A percentile compares a stretch with the other conserved stretches of the same genome.
Conservation (phyloP, 2,329 filamentous ascomycete genomes). For the Teratosphaeria epicoccoides region DNA sequence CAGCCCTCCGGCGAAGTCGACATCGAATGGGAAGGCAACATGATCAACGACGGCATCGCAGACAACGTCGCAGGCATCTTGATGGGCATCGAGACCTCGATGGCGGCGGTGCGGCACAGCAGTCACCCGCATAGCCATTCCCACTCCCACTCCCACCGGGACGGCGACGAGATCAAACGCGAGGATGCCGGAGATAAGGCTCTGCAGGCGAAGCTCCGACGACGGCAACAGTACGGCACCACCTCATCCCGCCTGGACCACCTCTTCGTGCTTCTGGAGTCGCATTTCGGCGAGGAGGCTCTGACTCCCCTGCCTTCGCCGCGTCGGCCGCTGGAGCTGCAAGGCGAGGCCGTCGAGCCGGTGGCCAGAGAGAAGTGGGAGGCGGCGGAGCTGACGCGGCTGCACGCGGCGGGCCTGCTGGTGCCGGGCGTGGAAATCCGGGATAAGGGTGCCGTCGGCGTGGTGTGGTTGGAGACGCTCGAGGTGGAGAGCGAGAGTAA, state of each 20-base stretch:
- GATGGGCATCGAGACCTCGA: conserved; percentile 83
- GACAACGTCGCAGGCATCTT: conserved; percentile 91
- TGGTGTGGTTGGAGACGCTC: conserved; percentile 82
- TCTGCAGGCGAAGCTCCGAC: conserved; percentile 21
- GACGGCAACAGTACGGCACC: conserved; percentile 63
- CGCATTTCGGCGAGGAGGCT: conserved; percentile 80
- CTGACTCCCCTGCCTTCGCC: conserved; percentile 65
- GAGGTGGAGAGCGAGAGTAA: conserved; percentile 75
- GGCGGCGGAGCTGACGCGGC: conserved; percentile 59
- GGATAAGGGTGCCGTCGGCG: conserved; percentile 78
- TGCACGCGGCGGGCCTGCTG: conserved; percentile 77
- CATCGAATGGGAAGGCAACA: conserved; percentile 94
- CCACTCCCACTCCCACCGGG: conserved; percentile 22
- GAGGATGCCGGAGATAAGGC: conserved; percentile 1
- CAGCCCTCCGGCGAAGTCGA: conserved; percentile 65
- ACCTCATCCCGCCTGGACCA: conserved; percentile 68
- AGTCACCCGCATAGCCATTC: conserved; percentile 39
- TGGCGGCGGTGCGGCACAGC: conserved; percentile 84
- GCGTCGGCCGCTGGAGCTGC: conserved; percentile 37
- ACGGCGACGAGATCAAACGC: conserved; percentile 3
- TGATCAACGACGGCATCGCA: conserved; percentile 96
- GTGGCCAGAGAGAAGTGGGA: conserved; percentile 44
- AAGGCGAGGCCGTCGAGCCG: conserved; percentile 29
- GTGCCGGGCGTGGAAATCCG: conserved; percentile 80
- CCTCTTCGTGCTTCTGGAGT: conserved; percentile 91